These are phyloP conservation scores for Elaeagnus macrophylla DNA, from an alignment of 306 rosid genomes.

Conservation along the genomic window DNA sequence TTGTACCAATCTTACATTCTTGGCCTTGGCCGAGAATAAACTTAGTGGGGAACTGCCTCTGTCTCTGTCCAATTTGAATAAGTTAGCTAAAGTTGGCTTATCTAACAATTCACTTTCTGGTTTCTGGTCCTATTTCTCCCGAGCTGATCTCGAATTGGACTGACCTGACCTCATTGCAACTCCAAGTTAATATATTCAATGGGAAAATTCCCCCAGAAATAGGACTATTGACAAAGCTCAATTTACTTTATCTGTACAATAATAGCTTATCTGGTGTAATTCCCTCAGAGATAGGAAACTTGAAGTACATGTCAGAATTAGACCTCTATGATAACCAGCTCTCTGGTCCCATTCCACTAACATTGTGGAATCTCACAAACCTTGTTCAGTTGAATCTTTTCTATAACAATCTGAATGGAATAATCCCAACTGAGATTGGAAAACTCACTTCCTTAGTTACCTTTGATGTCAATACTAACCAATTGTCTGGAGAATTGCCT, in stretches of 20 bases:
- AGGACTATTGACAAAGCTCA: slow-evolving; percentile 1
- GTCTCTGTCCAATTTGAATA: too few relatives aligned
- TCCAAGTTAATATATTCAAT: slow-evolving; percentile 33
- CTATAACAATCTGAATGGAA: too few relatives aligned
- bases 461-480: slow-evolving; percentile 37
- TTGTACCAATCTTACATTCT: too few relatives aligned
- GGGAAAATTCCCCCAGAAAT: slow-evolving; percentile 22
- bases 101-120: slow-evolving; percentile 27
- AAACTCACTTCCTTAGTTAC: slow-evolving; percentile 24
- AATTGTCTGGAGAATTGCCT: slow-evolving; percentile 45
- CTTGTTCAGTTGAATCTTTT: slow-evolving; percentile 25
- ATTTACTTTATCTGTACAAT: neutral
- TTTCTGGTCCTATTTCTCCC: slow-evolving; percentile 23
- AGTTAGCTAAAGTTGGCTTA: slow-evolving; percentile 29
- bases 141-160: slow-evolving; percentile 44
- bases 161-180: slow-evolving; percentile 29
- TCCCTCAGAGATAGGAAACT: slow-evolving; percentile 22
- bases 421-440: slow-evolving; percentile 41
- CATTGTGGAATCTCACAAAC: slow-evolving; percentile 3
- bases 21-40: too few relatives aligned
- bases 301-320: slow-evolving; percentile 5
- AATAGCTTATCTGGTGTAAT: slow-evolving; percentile 10
- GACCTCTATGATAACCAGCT: neutral
- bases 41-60: too few relatives aligned
- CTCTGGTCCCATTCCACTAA: neutral